Evolutionary conservation across 2,329 filamentous ascomycete species (phyloP), one percentile per base, ranked within the genome.

Genomic region (Ophiostoma australiae): DNA sequence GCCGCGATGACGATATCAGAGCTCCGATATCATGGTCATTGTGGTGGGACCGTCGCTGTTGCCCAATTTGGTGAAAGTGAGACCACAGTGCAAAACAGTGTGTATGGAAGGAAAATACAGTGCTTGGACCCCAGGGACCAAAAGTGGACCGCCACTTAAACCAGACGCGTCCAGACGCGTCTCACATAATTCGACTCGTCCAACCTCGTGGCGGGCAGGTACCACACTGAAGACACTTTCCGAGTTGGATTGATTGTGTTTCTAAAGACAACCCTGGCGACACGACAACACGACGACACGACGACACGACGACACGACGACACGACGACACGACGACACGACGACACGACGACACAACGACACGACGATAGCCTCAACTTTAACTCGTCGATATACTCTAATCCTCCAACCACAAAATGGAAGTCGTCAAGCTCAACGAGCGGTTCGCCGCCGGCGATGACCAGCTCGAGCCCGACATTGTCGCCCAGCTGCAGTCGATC

Each of bases 401-500:
- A 27, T 10, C 27, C 23, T 1, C 17, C 17, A 5, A 41, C 67
- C 27, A 23, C 41, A 48, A 23, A 65, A 83, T 83, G 81, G 81
- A 83, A 69, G 76, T 78, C 15, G 77, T 78, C 70, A 81, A 84
- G 75, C 76, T 85, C 70, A 83, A 83, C 73, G 79, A 82, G 75
- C 79, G 77, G 83, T 82, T 94, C 87, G 80, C 84, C 80, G 72
- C 82, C 76, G 77, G 84, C 79, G 77, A 84, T 79, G 77, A 84
- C 80, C 77, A 85, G 82, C 84, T 98, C 6, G 87, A 92, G 73
- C 83, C 89, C 74, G 94, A 98, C 79, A 87, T 98, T 71, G 82
- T 93, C 74, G 83, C 85, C 70, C 94, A 97, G 81, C 84, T 99
- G 75, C 86, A 91, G 78, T 96, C 93, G 72, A 96, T 97, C 78